Percentiles rank a stretch among this genome's conserved stretches.
Evolutionary conservation across 441 rosid species (phyloP).

Genomic region (Biscutella auriculata): DNA sequence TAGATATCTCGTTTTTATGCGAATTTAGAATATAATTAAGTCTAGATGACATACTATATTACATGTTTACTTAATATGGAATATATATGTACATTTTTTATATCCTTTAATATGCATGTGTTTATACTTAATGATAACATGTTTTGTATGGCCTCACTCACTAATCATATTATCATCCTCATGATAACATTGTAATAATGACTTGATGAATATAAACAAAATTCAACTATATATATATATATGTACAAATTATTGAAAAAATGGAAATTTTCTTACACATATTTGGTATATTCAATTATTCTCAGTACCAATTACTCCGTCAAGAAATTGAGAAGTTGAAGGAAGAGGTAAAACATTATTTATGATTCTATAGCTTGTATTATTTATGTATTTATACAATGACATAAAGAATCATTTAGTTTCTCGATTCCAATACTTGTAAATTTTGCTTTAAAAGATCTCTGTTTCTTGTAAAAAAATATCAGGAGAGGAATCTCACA

Average conservation of each 20-base stretch:
- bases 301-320: slow-evolving; percentile 45
- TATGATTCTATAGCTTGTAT: background rate
- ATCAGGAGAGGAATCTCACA: slow-evolving; percentile 13
- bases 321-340: slow-evolving; percentile 54
- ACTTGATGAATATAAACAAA: background rate
- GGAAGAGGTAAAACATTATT: slow-evolving; percentile 34
- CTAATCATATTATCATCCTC: background rate
- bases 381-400: background rate
- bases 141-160: background rate
- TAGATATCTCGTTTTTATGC: no score
- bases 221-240: background rate
- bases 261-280: background rate
- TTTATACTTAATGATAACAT: background rate
- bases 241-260: background rate
- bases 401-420: background rate
- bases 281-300: background rate
- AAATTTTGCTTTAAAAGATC: background rate
- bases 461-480: background rate
- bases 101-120: background rate
- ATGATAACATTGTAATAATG: background rate
- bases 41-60: no score
- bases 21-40: no score
- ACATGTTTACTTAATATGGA: no score
- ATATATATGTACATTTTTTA: no score
- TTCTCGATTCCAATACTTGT: background rate